Evolutionary conservation across 176 grass and related monocot species (phyloP), one percentile per base, ranked within the genome.

Genomic region (Thinopyrum elongatum): DNA sequence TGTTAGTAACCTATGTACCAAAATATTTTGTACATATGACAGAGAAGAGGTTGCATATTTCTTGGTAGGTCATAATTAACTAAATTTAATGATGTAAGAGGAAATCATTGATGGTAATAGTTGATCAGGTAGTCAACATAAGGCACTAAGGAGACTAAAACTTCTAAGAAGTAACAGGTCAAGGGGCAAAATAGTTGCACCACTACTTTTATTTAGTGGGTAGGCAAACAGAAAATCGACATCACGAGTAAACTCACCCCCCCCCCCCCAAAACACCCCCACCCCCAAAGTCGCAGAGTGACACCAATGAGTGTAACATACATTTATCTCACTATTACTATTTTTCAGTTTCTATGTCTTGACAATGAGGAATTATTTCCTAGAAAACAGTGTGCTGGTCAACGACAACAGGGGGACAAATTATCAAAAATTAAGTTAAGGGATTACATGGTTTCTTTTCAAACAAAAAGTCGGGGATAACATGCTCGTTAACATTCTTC

Each of bases 131-230:
- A 76, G 38, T 84, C 31, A 81, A 22, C 27, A 70, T 59, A 81
- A 51, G 76, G 81, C 77, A 91, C 69, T 70, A 51, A 79, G 34
- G 55, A 53, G 80, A 76, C 69, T 79, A 66, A 80, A 65, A 27
- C 46, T 69, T 84, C 63, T 62, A 63, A 53, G 15, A 84, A 38
- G 31, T 75, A 41, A 83, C 39, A 51, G 17, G 81, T 76, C 77
- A 88, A 71, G 51, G 25, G 16, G 70, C n/a, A 82, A 86, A 71
- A 91, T 42, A 85, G 62, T 77, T 58, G 31, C 26, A 42, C 82
- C 82, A 77, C 82, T 81, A 65, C 70, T 15, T 83, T 82, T 82
- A 81, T 64, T 62, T 84, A 91, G 89, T 88, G 76, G 86, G 86
- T 85, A 81, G 76, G 82, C 77, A 88, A 88, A 77, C 13, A 70